Percentiles rank a stretch among this genome's conserved stretches.
These are phyloP conservation scores for Aspergillus carbonarius DNA, from an alignment of 2,329 filamentous ascomycete genomes.

Conservation along the genomic window DNA sequence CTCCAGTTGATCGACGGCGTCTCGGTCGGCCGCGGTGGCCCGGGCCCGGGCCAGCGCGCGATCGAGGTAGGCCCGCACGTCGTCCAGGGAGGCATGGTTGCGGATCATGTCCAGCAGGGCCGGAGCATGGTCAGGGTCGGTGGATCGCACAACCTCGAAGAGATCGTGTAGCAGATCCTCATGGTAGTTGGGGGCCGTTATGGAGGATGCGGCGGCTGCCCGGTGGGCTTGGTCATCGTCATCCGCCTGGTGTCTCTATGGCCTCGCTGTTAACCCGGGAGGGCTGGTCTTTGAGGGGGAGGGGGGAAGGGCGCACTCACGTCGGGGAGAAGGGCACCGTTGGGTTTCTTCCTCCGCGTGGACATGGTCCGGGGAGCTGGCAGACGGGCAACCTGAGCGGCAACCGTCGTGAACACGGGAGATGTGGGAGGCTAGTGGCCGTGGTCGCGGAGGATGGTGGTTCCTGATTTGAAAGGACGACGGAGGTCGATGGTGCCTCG, in stretches of 20 bases:
- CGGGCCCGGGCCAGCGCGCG: slow-evolving; percentile 11
- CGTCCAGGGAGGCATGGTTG: slow-evolving; percentile 23
- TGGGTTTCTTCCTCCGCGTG: background rate
- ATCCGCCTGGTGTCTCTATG: background rate
- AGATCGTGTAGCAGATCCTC: slow-evolving; percentile 30
- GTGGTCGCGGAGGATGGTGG: background rate
- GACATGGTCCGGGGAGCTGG: background rate
- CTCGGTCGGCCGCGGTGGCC: slow-evolving; percentile 5
- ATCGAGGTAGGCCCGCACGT: slow-evolving; percentile 28
- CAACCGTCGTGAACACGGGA: background rate
- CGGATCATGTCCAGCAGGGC: slow-evolving; percentile 29
- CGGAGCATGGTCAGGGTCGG: slow-evolving; percentile 17
- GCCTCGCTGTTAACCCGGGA: background rate
- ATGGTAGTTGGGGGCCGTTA: slow-evolving; percentile 18
- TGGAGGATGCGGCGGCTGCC: background rate
- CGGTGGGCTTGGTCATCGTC: background rate
- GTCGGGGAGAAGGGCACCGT: background rate
- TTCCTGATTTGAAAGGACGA: background rate
- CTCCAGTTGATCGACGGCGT: slow-evolving; percentile 12
- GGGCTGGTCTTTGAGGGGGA: too few relatives aligned
- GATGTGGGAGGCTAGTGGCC: background rate
- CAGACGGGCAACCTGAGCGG: too few relatives aligned
- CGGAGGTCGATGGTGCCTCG: background rate
- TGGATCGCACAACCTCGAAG: slow-evolving; percentile 26
- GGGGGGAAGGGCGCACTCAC: background rate